Percentiles rank a stretch among this genome's conserved stretches.
These are phyloP conservation scores for Pythium brachiatum DNA, from an alignment of 352 stramenopile genomes.

Conservation along the genomic window DNA sequence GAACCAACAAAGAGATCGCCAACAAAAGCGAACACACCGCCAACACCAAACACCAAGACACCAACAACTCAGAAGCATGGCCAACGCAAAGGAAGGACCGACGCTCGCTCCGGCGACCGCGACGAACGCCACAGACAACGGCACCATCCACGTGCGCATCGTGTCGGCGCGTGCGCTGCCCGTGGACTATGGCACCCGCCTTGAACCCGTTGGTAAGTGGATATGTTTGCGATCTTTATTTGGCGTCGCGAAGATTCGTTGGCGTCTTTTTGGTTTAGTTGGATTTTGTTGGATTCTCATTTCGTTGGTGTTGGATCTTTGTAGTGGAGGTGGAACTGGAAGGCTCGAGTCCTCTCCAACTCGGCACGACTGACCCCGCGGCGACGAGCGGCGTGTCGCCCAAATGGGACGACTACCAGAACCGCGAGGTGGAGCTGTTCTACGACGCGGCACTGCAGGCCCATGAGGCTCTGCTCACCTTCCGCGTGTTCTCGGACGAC, in stretches of 20 bases:
- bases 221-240: constrained; percentile 1
- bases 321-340: constrained; percentile 71
- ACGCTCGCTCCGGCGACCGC: constrained; percentile 14
- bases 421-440: constrained; percentile 83
- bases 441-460: constrained; percentile 55
- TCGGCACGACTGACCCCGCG: constrained; percentile 61
- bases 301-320: constrained; percentile 11
- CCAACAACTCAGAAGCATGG: constrained; percentile 8
- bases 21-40: not conserved
- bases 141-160: constrained; percentile 77
- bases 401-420: constrained; percentile 62
- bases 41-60: not conserved
- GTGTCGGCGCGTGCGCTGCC: constrained; percentile 41
- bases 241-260: not conserved
- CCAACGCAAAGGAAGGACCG: constrained; percentile 9
- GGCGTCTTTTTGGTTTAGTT: constrained; percentile 13
- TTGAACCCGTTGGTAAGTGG: constrained; percentile 64
- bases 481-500: constrained; percentile 76
- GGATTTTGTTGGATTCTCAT: not conserved
- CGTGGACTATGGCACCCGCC: constrained; percentile 82
- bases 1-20: constrained; percentile 10
- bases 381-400: constrained; percentile 58
- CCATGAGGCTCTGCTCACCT: constrained; percentile 48
- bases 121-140: constrained; percentile 32
- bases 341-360: constrained; percentile 55